Conservation (phyloP, 768 basidiomycete species). For the Phaffia tasmanica region DNA sequence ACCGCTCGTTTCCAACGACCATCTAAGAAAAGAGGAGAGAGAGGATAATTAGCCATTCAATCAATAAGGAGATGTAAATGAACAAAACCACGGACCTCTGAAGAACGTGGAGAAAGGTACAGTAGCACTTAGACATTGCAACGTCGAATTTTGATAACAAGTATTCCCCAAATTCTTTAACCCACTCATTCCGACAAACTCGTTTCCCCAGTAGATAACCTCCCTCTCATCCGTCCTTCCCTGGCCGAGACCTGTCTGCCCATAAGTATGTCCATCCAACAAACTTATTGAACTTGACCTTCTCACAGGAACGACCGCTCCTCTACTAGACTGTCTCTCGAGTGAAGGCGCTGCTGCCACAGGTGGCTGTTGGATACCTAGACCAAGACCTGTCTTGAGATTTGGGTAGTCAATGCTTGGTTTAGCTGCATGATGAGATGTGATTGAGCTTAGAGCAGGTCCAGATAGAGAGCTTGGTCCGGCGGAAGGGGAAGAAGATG, state of each 20-base stretch:
- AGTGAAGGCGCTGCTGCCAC: slow-evolving; percentile 56
- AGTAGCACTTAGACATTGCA: slow-evolving; percentile 92
- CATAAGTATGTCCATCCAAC: slow-evolving; percentile 47
- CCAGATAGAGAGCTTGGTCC: no score
- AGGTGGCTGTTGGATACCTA: slow-evolving; percentile 57
- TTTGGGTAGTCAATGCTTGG: slow-evolving; percentile 23
- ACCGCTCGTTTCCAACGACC: slow-evolving; percentile 64
- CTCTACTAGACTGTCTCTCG: slow-evolving; percentile 51
- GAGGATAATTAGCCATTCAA: background rate
- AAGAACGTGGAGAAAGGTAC: slow-evolving; percentile 89
- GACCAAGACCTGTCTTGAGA: background rate
- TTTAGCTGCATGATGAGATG: background rate
- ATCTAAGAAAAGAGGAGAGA: slow-evolving; percentile 42
- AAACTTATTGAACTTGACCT: slow-evolving; percentile 38
- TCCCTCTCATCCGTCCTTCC: slow-evolving; percentile 50
- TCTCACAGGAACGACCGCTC: slow-evolving; percentile 28
- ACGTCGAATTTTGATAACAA: slow-evolving; percentile 97
- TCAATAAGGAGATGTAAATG: background rate
- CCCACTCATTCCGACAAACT: slow-evolving; percentile 66
- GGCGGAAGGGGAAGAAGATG: background rate
- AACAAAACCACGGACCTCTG: slow-evolving; percentile 48
- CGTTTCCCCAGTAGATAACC: slow-evolving; percentile 71
- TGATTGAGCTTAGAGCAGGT: background rate
- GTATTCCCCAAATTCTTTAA: slow-evolving; percentile 77
- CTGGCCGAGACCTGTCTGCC: slow-evolving; percentile 8